phyloP scores from a whole-genome alignment of 2,329 filamentous ascomycete species.

The Aspergillus hiratsukae region DNA sequence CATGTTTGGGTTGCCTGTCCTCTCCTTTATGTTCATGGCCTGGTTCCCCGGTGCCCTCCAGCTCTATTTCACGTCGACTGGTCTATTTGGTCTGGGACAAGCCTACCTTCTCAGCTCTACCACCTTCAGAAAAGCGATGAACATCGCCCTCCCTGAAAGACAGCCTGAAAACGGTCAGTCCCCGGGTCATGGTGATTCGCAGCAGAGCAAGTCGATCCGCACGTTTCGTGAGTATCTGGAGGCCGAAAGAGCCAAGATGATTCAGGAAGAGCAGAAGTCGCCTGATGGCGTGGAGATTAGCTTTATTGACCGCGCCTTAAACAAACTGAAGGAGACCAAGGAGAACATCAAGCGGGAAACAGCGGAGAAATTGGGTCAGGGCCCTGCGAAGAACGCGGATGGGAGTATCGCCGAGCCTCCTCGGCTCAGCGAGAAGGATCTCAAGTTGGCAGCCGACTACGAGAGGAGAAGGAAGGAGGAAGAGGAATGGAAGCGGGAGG shows the following conservation, averaged over 20 bases:
- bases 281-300: conserved; percentile 13
- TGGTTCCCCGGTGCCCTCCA: conserved; percentile 56
- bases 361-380: conserved; percentile 17
- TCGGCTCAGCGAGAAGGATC: conserved; percentile 29
- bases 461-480: conserved; percentile 27
- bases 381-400: conserved; percentile 17
- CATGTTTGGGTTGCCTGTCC: conserved; percentile 45
- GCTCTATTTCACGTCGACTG: conserved; percentile 55
- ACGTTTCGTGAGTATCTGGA: conserved; percentile 13
- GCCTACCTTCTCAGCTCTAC: conserved; percentile 40
- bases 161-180: not conserved
- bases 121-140: conserved; percentile 25
- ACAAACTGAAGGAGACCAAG: conserved; percentile 25
- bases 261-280: conserved; percentile 4
- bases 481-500: conserved; percentile 29
- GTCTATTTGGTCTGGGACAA: conserved; percentile 40
- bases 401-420: conserved; percentile 15
- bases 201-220: conserved; percentile 14
- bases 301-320: conserved; percentile 34
- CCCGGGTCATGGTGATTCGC: not conserved
- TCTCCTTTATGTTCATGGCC: conserved; percentile 52
- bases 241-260: conserved; percentile 10
- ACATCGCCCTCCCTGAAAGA: conserved; percentile 20
- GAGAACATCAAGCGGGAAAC: conserved; percentile 21
- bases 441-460: conserved; percentile 26